Conservation (phyloP, 1,139 yeast genomes). For the Magnusiomyces fungicola region DNA sequence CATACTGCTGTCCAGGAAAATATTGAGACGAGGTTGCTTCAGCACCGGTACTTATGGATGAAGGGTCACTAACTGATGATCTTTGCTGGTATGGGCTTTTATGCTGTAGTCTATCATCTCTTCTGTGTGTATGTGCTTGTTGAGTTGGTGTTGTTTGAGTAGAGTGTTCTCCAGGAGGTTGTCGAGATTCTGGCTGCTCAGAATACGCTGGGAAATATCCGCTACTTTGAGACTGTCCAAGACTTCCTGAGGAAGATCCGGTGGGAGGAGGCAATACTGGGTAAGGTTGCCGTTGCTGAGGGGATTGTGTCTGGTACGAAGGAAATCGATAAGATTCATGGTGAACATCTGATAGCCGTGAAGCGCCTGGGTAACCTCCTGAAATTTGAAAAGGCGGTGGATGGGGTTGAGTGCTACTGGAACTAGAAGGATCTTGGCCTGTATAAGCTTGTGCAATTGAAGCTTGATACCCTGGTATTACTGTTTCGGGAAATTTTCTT, state of each 20-base stretch:
- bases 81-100: background rate
- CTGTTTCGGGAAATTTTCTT: background rate
- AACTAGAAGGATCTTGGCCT: background rate
- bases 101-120: conserved; percentile 1
- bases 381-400: conserved; percentile 2
- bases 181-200: background rate
- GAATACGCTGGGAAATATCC: background rate
- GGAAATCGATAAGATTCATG: conserved; percentile 3
- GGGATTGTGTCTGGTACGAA: background rate
- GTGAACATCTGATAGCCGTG: background rate
- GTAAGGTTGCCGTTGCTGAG: conserved; percentile 4
- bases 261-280: conserved; percentile 6
- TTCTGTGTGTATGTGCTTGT: background rate
- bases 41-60: no score
- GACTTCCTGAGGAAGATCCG: no score
- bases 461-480: background rate
- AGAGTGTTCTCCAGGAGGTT: background rate
- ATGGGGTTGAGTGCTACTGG: conserved; percentile 4
- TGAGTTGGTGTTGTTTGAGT: background rate
- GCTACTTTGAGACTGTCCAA: no score
- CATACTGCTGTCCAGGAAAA: no score
- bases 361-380: background rate
- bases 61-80: no score
- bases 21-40: background rate
- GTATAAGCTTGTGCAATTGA: background rate